Percentiles rank a stretch among this genome's conserved stretches.
Evolutionary conservation across 2,329 filamentous ascomycete species (phyloP).

Genomic region (Biscogniauxia marginata): DNA sequence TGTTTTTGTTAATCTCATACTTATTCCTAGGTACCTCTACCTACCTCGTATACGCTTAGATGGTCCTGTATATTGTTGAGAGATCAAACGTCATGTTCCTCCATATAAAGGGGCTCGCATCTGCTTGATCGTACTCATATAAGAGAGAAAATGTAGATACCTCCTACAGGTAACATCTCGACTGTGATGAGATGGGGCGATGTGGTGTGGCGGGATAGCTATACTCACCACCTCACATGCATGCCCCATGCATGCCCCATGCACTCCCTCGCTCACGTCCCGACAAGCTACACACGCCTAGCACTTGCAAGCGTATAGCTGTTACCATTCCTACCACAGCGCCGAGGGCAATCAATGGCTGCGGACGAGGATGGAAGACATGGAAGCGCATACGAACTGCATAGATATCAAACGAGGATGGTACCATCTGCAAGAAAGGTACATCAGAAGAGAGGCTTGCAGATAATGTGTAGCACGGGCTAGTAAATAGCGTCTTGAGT

Average conservation of each 20-base stretch:
- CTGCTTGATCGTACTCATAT: neutral
- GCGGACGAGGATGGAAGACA: neutral
- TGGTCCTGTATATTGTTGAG: no score
- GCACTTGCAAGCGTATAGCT: no score
- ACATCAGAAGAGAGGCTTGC: neutral
- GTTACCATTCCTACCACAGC: no score
- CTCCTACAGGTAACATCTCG: neutral
- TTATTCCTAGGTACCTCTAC: no score
- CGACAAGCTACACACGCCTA: no score
- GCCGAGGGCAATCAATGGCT: neutral
- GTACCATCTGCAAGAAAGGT: neutral
- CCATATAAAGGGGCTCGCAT: no score
- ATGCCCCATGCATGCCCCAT: neutral
- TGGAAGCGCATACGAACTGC: neutral
- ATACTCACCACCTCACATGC: neutral
- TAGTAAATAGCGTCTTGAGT: neutral
- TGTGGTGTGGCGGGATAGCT: neutral
- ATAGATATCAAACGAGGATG: neutral
- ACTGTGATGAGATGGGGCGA: neutral
- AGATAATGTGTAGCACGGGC: neutral
- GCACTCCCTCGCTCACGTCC: no score
- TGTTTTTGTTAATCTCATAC: no score
- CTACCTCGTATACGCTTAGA: no score
- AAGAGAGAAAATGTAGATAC: neutral
- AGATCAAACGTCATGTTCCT: no score